Conservation (phyloP, 2,329 filamentous ascomycete genomes). For the Aspergillus intermedius region DNA sequence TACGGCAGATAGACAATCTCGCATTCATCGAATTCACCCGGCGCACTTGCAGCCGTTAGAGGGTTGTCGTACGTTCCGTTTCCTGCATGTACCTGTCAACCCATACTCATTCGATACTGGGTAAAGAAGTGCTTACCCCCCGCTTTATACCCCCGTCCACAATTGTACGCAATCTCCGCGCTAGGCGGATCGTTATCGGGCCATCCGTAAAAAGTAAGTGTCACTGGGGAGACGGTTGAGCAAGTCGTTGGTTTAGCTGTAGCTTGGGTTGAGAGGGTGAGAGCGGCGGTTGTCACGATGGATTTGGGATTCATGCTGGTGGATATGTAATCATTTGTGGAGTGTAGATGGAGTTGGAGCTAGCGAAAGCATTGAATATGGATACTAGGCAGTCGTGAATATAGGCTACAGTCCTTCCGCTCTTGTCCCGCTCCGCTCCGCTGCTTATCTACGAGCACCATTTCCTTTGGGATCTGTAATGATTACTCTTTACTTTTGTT, state of each 20-base stretch:
- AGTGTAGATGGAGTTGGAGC: too few relatives aligned
- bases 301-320: too few relatives aligned
- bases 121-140: neutral
- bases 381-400: too few relatives aligned
- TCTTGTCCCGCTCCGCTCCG: too few relatives aligned
- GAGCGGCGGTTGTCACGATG: neutral
- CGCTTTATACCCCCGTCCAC: conserved; percentile 5
- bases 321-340: too few relatives aligned
- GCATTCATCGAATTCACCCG: conserved; percentile 8
- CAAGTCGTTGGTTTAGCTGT: neutral
- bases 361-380: too few relatives aligned
- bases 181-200: conserved; percentile 7
- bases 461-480: too few relatives aligned
- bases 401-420: too few relatives aligned
- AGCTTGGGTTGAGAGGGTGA: neutral
- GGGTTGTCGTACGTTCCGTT: conserved; percentile 8
- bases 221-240: neutral
- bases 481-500: too few relatives aligned
- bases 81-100: neutral
- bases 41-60: conserved; percentile 7
- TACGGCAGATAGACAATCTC: conserved; percentile 10
- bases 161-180: conserved; percentile 4
- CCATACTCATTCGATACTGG: neutral
- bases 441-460: too few relatives aligned
- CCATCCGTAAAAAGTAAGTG: conserved; percentile 7